phyloP scores from a whole-genome alignment of 805 yeast genomes.

The Ogataea dorogensis region DNA sequence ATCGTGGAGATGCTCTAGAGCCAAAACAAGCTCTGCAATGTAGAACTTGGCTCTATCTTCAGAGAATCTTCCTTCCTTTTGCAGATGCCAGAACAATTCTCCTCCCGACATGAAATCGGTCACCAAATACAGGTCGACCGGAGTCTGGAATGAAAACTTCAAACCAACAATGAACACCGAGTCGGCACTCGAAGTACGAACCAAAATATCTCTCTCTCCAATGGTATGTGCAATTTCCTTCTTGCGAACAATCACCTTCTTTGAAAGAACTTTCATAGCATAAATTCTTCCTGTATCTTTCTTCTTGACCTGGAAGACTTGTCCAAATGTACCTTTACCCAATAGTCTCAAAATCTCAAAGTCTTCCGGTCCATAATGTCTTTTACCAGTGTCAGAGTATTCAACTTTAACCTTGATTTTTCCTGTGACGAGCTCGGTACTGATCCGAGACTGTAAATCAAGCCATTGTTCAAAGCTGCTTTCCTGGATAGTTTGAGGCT shows the following conservation, averaged over 20 bases:
- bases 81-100: conserved; percentile 73
- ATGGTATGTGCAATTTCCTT: conserved; percentile 98
- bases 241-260: conserved; percentile 92
- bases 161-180: conserved; percentile 90
- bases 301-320: conserved; percentile 93
- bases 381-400: conserved; percentile 65
- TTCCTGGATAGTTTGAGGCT: conserved; percentile 55
- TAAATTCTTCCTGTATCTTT: conserved; percentile 86
- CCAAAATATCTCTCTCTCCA: conserved; percentile 93
- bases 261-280: conserved; percentile 96
- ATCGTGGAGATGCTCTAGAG: conserved; percentile 91
- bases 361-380: conserved; percentile 89
- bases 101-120: conserved; percentile 99
- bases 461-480: conserved; percentile 66
- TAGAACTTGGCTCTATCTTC: conserved; percentile 96
- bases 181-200: conserved; percentile 78
- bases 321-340: conserved; percentile 98
- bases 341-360: conserved; percentile 86
- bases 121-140: conserved; percentile 84
- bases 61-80: conserved; percentile 89
- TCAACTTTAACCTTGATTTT: conserved; percentile 73
- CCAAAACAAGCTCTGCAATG: conserved; percentile 92
- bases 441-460: conserved; percentile 65
- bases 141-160: conserved; percentile 95
- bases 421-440: conserved; percentile 76